phyloP scores from a whole-genome alignment of 768 basidiomycete species.

The Tulasnella sp. region DNA sequence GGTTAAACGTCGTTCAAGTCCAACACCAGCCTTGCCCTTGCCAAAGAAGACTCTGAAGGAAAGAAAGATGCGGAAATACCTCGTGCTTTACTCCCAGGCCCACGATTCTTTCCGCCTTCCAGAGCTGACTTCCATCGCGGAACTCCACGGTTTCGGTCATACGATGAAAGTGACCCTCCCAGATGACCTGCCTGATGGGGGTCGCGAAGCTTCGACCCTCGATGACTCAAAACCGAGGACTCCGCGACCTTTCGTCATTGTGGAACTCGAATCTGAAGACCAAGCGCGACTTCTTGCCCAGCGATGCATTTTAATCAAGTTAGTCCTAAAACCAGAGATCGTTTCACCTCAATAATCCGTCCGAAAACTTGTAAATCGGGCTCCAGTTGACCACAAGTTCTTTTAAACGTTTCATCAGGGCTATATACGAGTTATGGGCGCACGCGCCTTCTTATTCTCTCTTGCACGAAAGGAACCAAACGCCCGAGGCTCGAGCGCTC shows the following conservation, averaged over 20 bases:
- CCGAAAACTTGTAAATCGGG: not conserved
- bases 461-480: conserved; percentile 56
- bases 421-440: conserved; percentile 73
- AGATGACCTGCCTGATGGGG: conserved; percentile 42
- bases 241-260: conserved; percentile 67
- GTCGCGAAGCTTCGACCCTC: not conserved
- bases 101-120: conserved; percentile 82
- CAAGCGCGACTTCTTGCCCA: conserved; percentile 69
- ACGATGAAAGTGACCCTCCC: conserved; percentile 47
- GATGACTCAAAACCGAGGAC: conserved; percentile 48
- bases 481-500: conserved; percentile 40
- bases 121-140: conserved; percentile 71
- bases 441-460: conserved; percentile 65
- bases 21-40: too few relatives aligned
- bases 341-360: too few relatives aligned
- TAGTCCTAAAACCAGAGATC: conserved; percentile 33
- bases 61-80: conserved; percentile 39
- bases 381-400: conserved; percentile 17
- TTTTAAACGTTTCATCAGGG: conserved; percentile 44
- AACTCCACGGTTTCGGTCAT: conserved; percentile 59
- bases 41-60: too few relatives aligned
- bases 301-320: conserved; percentile 85
- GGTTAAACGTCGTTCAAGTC: too few relatives aligned
- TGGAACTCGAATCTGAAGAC: conserved; percentile 63
- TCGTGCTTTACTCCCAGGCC: conserved; percentile 75